A percentile compares a stretch with the other conserved stretches of the same genome.
Conservation (phyloP, 2,329 filamentous ascomycete genomes). For the Fusarium pseudonygamai region DNA sequence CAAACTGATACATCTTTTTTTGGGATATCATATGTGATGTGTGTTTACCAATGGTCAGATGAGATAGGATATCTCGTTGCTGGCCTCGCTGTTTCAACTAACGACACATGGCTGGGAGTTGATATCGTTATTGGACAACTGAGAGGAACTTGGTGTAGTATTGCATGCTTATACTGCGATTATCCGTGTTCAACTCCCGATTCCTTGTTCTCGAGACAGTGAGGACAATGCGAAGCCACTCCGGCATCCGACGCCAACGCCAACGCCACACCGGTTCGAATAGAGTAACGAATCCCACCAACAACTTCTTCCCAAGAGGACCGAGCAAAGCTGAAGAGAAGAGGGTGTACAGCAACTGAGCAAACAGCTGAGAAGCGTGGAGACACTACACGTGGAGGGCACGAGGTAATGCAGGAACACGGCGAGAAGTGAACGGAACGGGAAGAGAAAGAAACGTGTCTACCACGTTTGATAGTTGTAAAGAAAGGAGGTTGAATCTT, state of each 20-base stretch:
- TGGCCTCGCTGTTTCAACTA: slow-evolving; percentile 7
- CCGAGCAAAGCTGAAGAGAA: background rate
- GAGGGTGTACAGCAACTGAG: background rate
- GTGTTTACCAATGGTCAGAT: background rate
- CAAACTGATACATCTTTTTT: slow-evolving; percentile 10
- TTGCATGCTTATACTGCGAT: background rate
- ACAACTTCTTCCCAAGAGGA: background rate
- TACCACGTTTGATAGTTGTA: slow-evolving; percentile 22
- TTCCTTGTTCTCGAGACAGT: background rate
- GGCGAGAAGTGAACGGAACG: background rate
- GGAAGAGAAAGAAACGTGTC: slow-evolving; percentile 23
- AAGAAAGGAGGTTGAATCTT: background rate
- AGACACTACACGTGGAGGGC: slow-evolving; percentile 38
- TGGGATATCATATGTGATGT: background rate
- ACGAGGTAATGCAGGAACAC: slow-evolving; percentile 26
- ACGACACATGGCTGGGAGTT: background rate
- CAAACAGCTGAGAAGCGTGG: background rate
- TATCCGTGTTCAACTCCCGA: background rate
- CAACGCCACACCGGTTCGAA: slow-evolving; percentile 12
- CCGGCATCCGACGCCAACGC: background rate
- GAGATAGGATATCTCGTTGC: background rate
- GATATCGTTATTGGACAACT: background rate
- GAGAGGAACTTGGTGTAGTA: background rate
- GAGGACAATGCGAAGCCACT: slow-evolving; percentile 3
- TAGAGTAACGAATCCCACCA: background rate